phyloP scores from a whole-genome alignment of 2,329 filamentous ascomycete species.

The Neospermospora avenae region DNA sequence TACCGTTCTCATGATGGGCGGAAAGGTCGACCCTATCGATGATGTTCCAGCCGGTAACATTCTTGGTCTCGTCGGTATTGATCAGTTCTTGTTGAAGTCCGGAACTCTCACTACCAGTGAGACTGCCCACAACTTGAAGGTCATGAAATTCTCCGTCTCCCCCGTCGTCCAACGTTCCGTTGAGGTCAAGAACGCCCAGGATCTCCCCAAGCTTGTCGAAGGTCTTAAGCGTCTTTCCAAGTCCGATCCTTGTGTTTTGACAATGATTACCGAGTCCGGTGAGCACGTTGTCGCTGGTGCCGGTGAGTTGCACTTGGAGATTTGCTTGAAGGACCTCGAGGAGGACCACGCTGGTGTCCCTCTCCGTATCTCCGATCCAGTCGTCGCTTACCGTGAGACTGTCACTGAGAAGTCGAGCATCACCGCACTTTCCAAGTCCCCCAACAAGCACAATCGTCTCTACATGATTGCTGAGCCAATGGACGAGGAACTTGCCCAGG shows the following conservation, averaged over 20 bases:
- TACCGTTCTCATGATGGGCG: constrained; percentile 99
- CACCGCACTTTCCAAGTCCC: constrained; percentile 96
- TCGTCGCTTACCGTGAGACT: constrained; percentile 98
- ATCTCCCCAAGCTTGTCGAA: constrained; percentile 99
- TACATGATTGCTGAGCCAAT: constrained; percentile 93
- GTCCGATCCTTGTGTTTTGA: constrained; percentile 98
- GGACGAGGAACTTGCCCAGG: constrained; percentile 83
- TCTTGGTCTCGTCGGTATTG: constrained; percentile 97
- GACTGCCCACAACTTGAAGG: constrained; percentile 99
- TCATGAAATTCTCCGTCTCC: constrained; percentile 99
- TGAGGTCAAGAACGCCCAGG: constrained; percentile 99
- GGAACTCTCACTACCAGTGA: constrained; percentile 98
- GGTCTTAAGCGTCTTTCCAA: constrained; percentile 99
- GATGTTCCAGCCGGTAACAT: constrained; percentile 99
- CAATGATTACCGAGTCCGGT: constrained; percentile 83
- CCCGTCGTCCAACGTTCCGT: constrained; percentile 98
- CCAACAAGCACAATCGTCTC: constrained; percentile 99
- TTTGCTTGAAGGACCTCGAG: constrained; percentile 99
- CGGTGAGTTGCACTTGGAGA: constrained; percentile 98
- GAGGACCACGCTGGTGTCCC: constrained; percentile 99
- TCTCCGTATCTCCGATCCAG: constrained; percentile 95
- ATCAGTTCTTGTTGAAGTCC: constrained; percentile 99
- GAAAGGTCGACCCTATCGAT: constrained; percentile 97
- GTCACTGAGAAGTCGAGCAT: constrained; percentile 83
- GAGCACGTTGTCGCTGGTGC: constrained; percentile 99